Conservation (phyloP, 306 rosid species). For the Cotoneaster glaucophyllus region DNA sequence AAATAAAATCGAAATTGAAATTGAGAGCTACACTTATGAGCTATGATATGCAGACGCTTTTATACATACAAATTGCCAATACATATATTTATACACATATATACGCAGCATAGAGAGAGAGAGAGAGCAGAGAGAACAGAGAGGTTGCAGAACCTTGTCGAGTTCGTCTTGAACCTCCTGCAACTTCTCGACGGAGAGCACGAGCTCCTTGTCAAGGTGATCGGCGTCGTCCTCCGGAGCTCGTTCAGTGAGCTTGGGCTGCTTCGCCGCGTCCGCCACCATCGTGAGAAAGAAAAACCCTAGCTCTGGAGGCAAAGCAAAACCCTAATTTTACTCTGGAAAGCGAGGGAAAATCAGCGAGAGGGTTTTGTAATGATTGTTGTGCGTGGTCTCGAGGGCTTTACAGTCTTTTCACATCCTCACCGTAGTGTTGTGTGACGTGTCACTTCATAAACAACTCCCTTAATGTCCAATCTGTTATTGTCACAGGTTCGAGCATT, state of each 20-base stretch:
- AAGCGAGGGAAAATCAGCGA: neutral
- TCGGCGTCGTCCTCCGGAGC: constrained; percentile 27
- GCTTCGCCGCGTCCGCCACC: constrained; percentile 34
- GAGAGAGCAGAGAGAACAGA: neutral
- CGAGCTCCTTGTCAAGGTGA: constrained; percentile 33
- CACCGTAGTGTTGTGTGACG: neutral
- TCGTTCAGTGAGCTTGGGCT: constrained; percentile 23
- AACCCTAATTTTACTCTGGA: neutral
- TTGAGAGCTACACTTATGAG: neutral
- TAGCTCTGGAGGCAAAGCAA: neutral
- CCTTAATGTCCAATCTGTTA: neutral
- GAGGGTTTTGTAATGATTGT: neutral
- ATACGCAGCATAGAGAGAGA: neutral
- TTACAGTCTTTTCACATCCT: neutral
- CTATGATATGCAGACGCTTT: neutral
- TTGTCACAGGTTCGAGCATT: too few relatives aligned
- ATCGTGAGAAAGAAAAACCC: constrained; percentile 11
- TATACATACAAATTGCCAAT: neutral
- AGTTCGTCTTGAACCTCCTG: constrained; percentile 57
- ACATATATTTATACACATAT: neutral
- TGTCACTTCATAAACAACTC: neutral
- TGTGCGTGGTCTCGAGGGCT: neutral
- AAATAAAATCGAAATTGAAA: neutral
- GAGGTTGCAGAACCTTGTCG: constrained; percentile 35
- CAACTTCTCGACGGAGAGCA: constrained; percentile 41